phyloP scores from a whole-genome alignment of 768 basidiomycete species.

The Trichaptum fuscoviolaceum region DNA sequence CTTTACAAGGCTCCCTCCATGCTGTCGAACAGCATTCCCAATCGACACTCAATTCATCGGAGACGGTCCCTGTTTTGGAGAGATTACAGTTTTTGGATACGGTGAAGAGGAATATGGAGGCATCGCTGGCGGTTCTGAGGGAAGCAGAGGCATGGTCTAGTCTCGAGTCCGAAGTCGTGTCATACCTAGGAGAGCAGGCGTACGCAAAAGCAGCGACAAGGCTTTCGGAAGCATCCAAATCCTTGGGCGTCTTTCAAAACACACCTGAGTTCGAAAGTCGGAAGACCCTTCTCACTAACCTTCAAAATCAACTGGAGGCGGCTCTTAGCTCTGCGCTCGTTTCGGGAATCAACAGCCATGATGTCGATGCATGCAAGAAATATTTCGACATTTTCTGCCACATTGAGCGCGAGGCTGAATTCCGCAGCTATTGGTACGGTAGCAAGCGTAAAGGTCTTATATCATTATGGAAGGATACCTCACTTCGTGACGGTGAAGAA shows the following conservation, averaged over 20 bases:
- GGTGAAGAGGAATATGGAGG: constrained; percentile 83
- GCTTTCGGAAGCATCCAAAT: constrained; percentile 81
- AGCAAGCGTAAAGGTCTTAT: constrained; percentile 64
- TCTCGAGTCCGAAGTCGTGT: constrained; percentile 86
- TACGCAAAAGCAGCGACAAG: constrained; percentile 91
- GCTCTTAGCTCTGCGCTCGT: constrained; percentile 87
- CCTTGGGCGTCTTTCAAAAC: constrained; percentile 90
- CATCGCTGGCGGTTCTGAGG: constrained; percentile 79
- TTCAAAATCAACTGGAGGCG: constrained; percentile 95
- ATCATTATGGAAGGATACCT: constrained; percentile 60
- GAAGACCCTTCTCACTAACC: constrained; percentile 78
- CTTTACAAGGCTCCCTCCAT: constrained; percentile 63
- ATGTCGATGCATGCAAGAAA: constrained; percentile 65
- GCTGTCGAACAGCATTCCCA: constrained; percentile 54
- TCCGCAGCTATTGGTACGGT: constrained; percentile 91
- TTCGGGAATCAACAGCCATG: constrained; percentile 75
- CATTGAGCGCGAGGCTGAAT: constrained; percentile 90
- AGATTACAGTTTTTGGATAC: constrained; percentile 77
- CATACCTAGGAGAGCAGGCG: constrained; percentile 70
- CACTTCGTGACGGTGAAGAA: constrained; percentile 48
- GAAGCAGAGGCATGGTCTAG: constrained; percentile 98
- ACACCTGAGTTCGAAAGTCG: constrained; percentile 87
- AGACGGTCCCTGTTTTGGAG: constrained; percentile 65
- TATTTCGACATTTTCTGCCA: constrained; percentile 86
- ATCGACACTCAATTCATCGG: constrained; percentile 33